phyloP scores from a whole-genome alignment of 108 stramenopile genomes.

The Skeletonema tropicum region DNA sequence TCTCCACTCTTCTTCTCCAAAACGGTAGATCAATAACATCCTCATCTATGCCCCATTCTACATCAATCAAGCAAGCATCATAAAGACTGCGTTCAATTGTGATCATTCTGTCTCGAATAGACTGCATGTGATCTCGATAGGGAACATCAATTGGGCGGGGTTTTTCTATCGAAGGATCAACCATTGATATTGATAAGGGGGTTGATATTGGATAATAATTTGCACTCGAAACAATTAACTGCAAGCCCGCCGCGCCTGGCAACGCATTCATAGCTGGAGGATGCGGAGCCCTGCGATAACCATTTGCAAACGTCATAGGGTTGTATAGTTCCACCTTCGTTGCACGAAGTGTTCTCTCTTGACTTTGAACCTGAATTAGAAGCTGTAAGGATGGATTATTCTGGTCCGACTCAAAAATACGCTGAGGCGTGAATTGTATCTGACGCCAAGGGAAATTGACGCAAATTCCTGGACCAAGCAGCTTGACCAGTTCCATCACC shows the following conservation, averaged over 20 bases:
- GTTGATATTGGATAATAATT: constrained; percentile 9
- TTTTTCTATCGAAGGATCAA: constrained; percentile 12
- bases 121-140: constrained; percentile 53
- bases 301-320: constrained; percentile 32
- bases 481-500: constrained; percentile 32
- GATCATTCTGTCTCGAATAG: constrained; percentile 59
- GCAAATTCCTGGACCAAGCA: constrained; percentile 43
- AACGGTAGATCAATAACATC: constrained; percentile 13
- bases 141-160: constrained; percentile 8
- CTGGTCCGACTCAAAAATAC: constrained; percentile 11
- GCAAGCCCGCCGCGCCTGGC: constrained; percentile 15
- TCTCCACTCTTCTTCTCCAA: constrained; percentile 54
- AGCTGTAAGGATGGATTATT: neutral
- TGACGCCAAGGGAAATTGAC: constrained; percentile 40
- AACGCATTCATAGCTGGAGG: constrained; percentile 23
- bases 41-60: constrained; percentile 56
- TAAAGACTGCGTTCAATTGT: constrained; percentile 50
- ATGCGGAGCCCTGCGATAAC: constrained; percentile 40
- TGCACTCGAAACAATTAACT: neutral
- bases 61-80: constrained; percentile 57
- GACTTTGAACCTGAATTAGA: constrained; percentile 19
- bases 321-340: constrained; percentile 27
- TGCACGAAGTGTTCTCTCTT: neutral
- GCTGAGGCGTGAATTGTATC: constrained; percentile 29
- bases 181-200: constrained; percentile 10